Conservation (phyloP, 2,329 filamentous ascomycete genomes). For the Biscogniauxia sp. region DNA sequence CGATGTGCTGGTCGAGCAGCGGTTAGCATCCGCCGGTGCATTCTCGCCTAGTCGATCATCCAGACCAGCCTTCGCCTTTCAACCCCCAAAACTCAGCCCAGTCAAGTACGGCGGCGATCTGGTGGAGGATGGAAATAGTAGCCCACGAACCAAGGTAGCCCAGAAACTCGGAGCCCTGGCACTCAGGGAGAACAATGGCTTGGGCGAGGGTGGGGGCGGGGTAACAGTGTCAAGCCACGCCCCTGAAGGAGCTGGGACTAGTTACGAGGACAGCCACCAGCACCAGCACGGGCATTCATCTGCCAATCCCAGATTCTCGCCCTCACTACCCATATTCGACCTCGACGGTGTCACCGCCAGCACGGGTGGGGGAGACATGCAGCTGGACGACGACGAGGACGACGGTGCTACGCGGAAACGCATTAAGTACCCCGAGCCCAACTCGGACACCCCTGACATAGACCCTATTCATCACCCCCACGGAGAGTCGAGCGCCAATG, state of each 20-base stretch:
- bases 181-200: constrained; percentile 29
- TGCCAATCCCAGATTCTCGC: constrained; percentile 15
- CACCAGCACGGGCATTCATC: constrained; percentile 1
- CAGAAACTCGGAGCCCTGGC: constrained; percentile 52
- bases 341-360: constrained; percentile 25
- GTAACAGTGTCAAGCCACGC: constrained; percentile 25
- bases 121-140: constrained; percentile 47
- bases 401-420: constrained; percentile 37
- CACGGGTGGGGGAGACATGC: constrained; percentile 22
- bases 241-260: constrained; percentile 14
- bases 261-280: not conserved
- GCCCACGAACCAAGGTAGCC: constrained; percentile 52
- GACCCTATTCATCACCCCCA: constrained; percentile 1
- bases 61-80: constrained; percentile 45
- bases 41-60: constrained; percentile 21
- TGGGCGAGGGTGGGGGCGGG: constrained; percentile 43
- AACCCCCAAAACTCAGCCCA: constrained; percentile 28
- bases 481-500: constrained; percentile 12
- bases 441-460: constrained; percentile 4
- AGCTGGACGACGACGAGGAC: constrained; percentile 30
- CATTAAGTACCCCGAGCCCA: constrained; percentile 33
- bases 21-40: constrained; percentile 22
- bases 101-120: constrained; percentile 7
- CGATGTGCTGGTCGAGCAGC: constrained; percentile 30
- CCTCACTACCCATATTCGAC: constrained; percentile 25